phyloP scores from a whole-genome alignment of 1,139 yeast genomes.

The Pichia sp. region DNA sequence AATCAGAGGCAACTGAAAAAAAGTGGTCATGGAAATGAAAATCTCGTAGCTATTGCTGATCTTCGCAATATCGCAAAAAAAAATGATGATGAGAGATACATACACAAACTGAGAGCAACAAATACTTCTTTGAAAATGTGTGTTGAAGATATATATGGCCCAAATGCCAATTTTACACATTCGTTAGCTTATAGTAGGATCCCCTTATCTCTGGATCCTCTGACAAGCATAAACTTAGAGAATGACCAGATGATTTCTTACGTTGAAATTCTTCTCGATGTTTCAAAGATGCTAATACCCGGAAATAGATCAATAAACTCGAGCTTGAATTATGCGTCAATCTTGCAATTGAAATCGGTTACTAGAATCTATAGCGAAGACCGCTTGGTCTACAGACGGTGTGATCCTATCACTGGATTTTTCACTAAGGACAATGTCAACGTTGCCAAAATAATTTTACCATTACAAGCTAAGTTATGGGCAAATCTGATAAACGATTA shows the following conservation, averaged over 20 bases:
- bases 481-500: slow-evolving; percentile 30
- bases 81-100: slow-evolving; percentile 24
- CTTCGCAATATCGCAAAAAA: slow-evolving; percentile 20
- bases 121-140: slow-evolving; percentile 19
- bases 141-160: slow-evolving; percentile 23
- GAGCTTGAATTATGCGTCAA: slow-evolving; percentile 21
- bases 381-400: slow-evolving; percentile 21
- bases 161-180: slow-evolving; percentile 19
- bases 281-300: slow-evolving; percentile 15
- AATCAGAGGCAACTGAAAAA: slow-evolving; percentile 11
- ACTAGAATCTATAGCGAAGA: slow-evolving; percentile 26
- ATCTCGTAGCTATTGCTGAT: slow-evolving; percentile 18
- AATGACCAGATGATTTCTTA: slow-evolving; percentile 30
- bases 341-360: slow-evolving; percentile 28
- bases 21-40: slow-evolving; percentile 1
- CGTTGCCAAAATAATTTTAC: slow-evolving; percentile 27
- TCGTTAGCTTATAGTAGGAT: slow-evolving; percentile 27
- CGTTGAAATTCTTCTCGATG: slow-evolving; percentile 25
- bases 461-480: slow-evolving; percentile 33
- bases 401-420: slow-evolving; percentile 32
- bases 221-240: slow-evolving; percentile 25
- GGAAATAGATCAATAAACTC: slow-evolving; percentile 1
- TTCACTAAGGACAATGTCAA: slow-evolving; percentile 19
- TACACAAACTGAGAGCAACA: slow-evolving; percentile 18
- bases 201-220: slow-evolving; percentile 24